Conservation (phyloP, 805 yeast genomes). For the Lipomyces yamadae region DNA sequence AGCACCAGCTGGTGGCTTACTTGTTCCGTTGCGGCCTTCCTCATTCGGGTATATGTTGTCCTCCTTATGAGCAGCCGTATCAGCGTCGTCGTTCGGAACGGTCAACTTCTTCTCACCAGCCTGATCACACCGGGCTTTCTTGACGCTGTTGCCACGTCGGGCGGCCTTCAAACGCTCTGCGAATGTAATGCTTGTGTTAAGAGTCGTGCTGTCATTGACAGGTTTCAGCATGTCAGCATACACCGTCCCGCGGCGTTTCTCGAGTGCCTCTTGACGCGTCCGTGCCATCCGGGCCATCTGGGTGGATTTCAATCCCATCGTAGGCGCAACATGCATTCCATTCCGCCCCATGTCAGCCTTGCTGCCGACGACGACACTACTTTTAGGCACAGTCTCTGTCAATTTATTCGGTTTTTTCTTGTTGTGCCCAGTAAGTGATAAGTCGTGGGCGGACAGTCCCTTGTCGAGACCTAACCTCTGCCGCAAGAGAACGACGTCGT, state of each 20-base stretch:
- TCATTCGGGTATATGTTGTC: neutral
- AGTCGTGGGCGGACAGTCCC: conserved; percentile 36
- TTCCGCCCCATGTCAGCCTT: neutral
- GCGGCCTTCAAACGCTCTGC: conserved; percentile 5
- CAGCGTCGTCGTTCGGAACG: neutral
- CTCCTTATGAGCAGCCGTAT: neutral
- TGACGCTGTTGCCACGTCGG: neutral
- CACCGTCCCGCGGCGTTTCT: conserved; percentile 13
- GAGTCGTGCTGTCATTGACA: neutral
- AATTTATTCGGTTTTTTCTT: neutral
- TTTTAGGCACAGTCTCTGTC: neutral
- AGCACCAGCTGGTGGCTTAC: neutral
- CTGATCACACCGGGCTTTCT: neutral
- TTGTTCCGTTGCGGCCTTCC: neutral
- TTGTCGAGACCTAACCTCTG: conserved; percentile 39
- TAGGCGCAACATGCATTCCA: conserved; percentile 17
- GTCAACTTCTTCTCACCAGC: neutral
- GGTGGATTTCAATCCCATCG: conserved; percentile 22
- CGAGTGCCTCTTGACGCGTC: neutral
- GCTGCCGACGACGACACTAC: conserved; percentile 1
- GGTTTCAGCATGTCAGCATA: conserved; percentile 10
- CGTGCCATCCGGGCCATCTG: conserved; percentile 6
- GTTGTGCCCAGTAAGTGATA: conserved; percentile 27
- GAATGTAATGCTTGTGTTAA: neutral
- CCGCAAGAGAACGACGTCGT: conserved; percentile 34